Base-by-base conservation (phyloP, 805 yeast genomes). In the Isabelozyma gotoi region DNA sequence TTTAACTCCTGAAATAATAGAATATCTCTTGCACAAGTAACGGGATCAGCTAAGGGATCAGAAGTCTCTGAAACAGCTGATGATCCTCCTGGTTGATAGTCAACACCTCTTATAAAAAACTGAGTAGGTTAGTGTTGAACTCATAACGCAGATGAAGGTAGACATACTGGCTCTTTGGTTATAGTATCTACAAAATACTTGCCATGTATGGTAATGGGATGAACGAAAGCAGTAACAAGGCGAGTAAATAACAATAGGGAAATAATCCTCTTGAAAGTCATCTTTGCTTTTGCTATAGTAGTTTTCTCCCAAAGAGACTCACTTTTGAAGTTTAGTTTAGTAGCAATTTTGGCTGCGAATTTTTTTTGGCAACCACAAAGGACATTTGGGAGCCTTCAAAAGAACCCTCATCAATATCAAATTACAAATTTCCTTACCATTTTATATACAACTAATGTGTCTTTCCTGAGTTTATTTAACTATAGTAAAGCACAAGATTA, bases 51-150 rank as follows among this genome's bases (percentile, higher is more conserved):
- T 35, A 92, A 71, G 0, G 97, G 96, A 59, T 92, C 98, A 7
- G 53, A 59, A 5, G 55, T 47, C 3, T 56, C 63, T n/a, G 69
- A 69, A 18, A 82, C 82, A 0, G 83, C 91, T 0, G 96, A 83
- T 0, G 96, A 84, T 0, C 97, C 98, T 7, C 97, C 97, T 0
- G 97, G 97, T 58, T 92, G 97, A 59, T 91, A 91, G 62, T 92
- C 98, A 1, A 92, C 86, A 15, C 98, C 98, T 62, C 80, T 84
- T 31, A 91, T 76, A 53, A 75, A 83, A 58, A 92, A 91, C 81
- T 82, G 40, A 11, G 43, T 37, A 43, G 38, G 53, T 59, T 52
- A 50, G 52, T 47, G 47, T 2, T 17, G 29, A 19, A 15, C 33
- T 24, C 19, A 17, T 12, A 16, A 31, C 18, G 3, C 10, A 19